These are phyloP conservation scores for Thalassiosira exigua DNA, from an alignment of 352 stramenopile genomes.

Conservation along the genomic window DNA sequence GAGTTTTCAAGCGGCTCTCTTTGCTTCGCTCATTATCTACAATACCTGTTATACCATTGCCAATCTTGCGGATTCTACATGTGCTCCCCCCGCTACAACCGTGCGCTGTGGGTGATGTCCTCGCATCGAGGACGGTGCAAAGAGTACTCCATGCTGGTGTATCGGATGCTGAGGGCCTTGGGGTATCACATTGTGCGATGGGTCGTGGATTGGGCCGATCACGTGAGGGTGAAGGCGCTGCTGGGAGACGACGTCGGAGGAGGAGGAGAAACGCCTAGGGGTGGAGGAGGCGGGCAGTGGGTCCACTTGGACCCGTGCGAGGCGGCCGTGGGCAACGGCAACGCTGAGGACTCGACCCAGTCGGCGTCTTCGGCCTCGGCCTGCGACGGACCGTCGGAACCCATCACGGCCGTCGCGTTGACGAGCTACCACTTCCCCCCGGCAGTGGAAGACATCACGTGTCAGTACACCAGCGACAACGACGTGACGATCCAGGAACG, in stretches of 20 bases:
- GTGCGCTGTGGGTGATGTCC: conserved; percentile 49
- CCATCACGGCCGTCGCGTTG: not conserved
- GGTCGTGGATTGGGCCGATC: conserved; percentile 93
- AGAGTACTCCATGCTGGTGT: conserved; percentile 73
- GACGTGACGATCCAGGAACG: conserved; percentile 49
- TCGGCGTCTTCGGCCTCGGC: not conserved
- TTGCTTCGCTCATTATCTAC: too few species aligned
- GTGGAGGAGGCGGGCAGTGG: conserved; percentile 83
- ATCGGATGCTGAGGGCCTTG: conserved; percentile 84
- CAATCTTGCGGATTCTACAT: conserved; percentile 61
- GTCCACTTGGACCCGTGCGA: conserved; percentile 95
- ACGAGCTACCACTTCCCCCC: not conserved
- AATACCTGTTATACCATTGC: conserved; percentile 69
- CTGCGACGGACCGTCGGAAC: conserved; percentile 1
- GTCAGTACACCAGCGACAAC: conserved; percentile 60
- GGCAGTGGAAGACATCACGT: conserved; percentile 66
- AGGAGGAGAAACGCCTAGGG: not conserved
- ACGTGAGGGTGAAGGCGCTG: conserved; percentile 94
- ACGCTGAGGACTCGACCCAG: not conserved
- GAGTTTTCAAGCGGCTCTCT: too few species aligned
- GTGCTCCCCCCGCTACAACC: conserved; percentile 71
- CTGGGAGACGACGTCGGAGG: conserved; percentile 28
- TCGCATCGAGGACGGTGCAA: conserved; percentile 58
- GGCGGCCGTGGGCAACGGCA: conserved; percentile 89
- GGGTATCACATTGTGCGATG: conserved; percentile 81